phyloP scores from a whole-genome alignment of 2,329 filamentous ascomycete species.

The Pestalotiopsis fici region DNA sequence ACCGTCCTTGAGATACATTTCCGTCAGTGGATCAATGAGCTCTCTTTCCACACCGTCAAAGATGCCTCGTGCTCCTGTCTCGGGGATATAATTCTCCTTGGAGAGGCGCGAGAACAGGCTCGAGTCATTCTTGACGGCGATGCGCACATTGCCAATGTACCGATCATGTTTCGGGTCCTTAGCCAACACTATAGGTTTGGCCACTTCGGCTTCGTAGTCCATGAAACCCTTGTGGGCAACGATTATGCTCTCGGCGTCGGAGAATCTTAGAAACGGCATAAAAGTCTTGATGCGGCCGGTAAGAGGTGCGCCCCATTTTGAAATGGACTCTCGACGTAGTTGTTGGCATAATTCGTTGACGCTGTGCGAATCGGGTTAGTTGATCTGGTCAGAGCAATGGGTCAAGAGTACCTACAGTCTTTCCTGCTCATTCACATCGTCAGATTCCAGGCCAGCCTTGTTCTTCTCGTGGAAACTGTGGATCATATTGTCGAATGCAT shows the following conservation, averaged over 20 bases:
- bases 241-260: conserved; percentile 31
- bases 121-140: conserved; percentile 28
- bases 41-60: conserved; percentile 22
- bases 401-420: conserved; percentile 1
- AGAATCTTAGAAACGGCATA: conserved; percentile 24
- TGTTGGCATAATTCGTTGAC: conserved; percentile 13
- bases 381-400: neutral
- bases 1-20: conserved; percentile 28
- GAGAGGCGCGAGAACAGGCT: conserved; percentile 31
- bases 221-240: conserved; percentile 43
- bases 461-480: conserved; percentile 35
- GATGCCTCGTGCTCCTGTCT: conserved; percentile 35
- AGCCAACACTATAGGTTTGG: conserved; percentile 27
- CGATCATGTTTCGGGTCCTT: conserved; percentile 26
- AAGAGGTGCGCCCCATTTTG: conserved; percentile 31
- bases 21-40: conserved; percentile 20
- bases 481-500: conserved; percentile 39
- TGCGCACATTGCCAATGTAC: conserved; percentile 31
- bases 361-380: neutral
- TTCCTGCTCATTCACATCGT: conserved; percentile 11
- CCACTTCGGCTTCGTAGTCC: conserved; percentile 26
- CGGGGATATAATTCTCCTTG: conserved; percentile 27
- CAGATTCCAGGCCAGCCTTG: conserved; percentile 9
- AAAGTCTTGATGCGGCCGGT: conserved; percentile 38
- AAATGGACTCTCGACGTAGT: conserved; percentile 13